Percentiles rank a stretch among this genome's conserved stretches.
Conservation (phyloP, 768 basidiomycete genomes). For the Naematelia encephala region DNA sequence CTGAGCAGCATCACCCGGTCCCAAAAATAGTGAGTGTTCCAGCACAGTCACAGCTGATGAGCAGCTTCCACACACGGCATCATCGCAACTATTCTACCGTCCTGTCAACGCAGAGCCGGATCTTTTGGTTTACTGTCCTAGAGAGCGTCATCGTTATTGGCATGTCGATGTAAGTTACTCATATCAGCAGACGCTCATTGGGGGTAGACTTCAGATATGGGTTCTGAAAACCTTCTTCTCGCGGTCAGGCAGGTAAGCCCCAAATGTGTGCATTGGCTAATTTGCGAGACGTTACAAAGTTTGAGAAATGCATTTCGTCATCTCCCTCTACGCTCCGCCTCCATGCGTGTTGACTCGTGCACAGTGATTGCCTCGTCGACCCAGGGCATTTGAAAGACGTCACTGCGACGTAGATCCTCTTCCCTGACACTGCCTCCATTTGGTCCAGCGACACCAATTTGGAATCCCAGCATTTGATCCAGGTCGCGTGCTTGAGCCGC, state of each 20-base stretch:
- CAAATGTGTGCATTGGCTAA: slow-evolving; percentile 2
- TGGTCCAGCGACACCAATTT: slow-evolving; percentile 58
- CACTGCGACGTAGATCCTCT: slow-evolving; percentile 81
- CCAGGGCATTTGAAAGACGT: slow-evolving; percentile 90
- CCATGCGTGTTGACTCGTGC: slow-evolving; percentile 73
- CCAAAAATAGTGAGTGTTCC: slow-evolving; percentile 92
- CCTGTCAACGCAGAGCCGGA: slow-evolving; percentile 79
- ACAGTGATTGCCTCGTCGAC: slow-evolving; percentile 77
- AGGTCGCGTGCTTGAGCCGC: slow-evolving; percentile 88
- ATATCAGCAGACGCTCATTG: slow-evolving; percentile 14
- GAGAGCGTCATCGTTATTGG: slow-evolving; percentile 75
- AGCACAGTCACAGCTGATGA: neutral
- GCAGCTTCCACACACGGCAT: slow-evolving; percentile 88
- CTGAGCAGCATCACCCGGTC: slow-evolving; percentile 84
- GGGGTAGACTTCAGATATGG: slow-evolving; percentile 75
- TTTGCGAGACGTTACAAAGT: slow-evolving; percentile 31
- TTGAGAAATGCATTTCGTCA: slow-evolving; percentile 9
- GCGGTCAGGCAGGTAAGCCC: slow-evolving; percentile 69
- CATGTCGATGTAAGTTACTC: slow-evolving; percentile 74
- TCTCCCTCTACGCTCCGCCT: slow-evolving; percentile 21
- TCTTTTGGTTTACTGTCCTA: slow-evolving; percentile 89
- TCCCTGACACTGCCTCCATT: slow-evolving; percentile 61
- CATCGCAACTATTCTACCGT: slow-evolving; percentile 91
- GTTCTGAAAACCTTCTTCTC: slow-evolving; percentile 95
- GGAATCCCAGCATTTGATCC: slow-evolving; percentile 79